Evolutionary conservation across 441 rosid species (phyloP), one percentile per base, ranked within the genome.

Genomic region (Arabidopsis lyrata): DNA sequence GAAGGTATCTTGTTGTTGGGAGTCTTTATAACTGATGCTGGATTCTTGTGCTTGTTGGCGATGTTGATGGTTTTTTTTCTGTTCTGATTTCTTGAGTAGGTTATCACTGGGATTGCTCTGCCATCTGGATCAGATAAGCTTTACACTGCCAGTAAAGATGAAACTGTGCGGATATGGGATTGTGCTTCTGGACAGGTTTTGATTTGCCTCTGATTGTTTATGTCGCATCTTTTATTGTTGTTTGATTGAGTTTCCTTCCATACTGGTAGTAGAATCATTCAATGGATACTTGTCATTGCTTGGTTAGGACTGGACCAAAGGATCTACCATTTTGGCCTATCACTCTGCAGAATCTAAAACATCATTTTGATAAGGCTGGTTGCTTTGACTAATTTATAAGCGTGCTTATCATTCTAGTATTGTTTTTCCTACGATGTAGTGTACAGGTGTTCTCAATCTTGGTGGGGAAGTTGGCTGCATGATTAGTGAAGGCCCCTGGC

Each of bases 401-500:
- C 22, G 1, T 38, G 3, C 68, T 67, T 61, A 68, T 42, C 0
- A 18, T 45, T 63, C 0, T n/a, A 8, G 35, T 34, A 5, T 61
- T 58, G 15, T 52, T 42, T 56, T 15, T 72, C 45, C 63, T 68
- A 66, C 45, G 59, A 80, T 81, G 12, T 80, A 93, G 98, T 95
- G 99, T 80, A 70, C 72, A 59, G 81, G 78, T 41, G 91, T 86
- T 38, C 52, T 84, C 70, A 84, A 83, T 80, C 86, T 90, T 78
- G 97, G 97, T 47, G 95, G 94, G 39, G 97, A 93, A 79, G 88
- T 91, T 68, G 98, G 97, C 48, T 95, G 97, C 83, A 79, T 95
- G 87, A 86, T 95, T 57, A 91, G 81, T 80, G 99, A 96, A 87
- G 97, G 97, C 62, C 97, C 98, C 12, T 96, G 99, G 98, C 78